These are phyloP conservation scores for Umbelopsis sp. DNA, from an alignment of 192 early-diverging fungal genomes.

Conservation along the genomic window DNA sequence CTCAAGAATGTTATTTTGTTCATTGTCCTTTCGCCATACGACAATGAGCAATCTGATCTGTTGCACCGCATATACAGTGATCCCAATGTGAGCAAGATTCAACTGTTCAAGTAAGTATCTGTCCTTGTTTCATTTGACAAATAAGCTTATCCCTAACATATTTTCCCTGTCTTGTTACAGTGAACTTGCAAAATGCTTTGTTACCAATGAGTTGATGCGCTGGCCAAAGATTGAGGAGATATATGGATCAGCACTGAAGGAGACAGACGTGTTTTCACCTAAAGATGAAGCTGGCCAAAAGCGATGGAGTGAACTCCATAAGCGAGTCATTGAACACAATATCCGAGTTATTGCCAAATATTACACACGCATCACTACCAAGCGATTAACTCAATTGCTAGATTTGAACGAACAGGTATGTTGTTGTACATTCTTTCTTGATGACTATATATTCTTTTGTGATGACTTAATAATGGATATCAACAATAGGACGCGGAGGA, in stretches of 20 bases:
- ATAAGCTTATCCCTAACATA: neutral
- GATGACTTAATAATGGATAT: neutral
- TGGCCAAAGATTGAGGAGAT: constrained; percentile 93
- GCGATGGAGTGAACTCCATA: constrained; percentile 83
- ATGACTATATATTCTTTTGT: neutral
- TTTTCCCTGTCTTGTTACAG: constrained; percentile 41
- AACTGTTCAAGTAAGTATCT: constrained; percentile 66
- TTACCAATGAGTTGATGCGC: constrained; percentile 90
- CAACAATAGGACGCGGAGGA: constrained; percentile 77
- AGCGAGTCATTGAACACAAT: constrained; percentile 98
- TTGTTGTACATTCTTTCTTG: constrained; percentile 36
- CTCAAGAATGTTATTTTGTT: constrained; percentile 85
- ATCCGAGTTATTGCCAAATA: constrained; percentile 96
- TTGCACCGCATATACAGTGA: constrained; percentile 87
- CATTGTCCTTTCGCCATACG: constrained; percentile 87
- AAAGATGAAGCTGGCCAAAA: constrained; percentile 76
- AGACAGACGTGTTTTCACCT: constrained; percentile 73
- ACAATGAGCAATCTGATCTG: constrained; percentile 95
- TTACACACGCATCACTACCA: constrained; percentile 85
- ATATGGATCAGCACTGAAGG: constrained; percentile 77
- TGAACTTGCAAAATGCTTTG: constrained; percentile 87
- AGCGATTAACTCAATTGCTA: constrained; percentile 87
- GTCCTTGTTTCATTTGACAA: neutral
- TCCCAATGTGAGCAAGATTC: constrained; percentile 72
- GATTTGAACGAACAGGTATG: constrained; percentile 74